Conservation (phyloP, 208 protist genomes). For the Leishmania arabica region DNA sequence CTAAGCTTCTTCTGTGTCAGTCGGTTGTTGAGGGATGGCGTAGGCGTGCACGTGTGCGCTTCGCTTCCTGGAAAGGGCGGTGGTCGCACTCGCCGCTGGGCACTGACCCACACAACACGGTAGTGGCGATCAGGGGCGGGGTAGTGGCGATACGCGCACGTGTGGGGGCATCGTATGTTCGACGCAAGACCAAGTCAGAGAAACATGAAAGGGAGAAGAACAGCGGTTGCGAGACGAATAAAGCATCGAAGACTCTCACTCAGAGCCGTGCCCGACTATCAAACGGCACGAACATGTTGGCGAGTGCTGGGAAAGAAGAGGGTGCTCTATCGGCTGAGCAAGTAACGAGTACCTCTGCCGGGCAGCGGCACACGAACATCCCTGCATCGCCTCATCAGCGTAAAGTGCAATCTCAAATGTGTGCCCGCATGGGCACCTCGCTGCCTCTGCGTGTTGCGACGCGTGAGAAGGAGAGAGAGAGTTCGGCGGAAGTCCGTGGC, state of each 20-base stretch:
- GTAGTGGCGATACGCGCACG: background rate
- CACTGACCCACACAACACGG: background rate
- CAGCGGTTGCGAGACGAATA: background rate
- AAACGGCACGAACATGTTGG: background rate
- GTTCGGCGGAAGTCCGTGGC: background rate
- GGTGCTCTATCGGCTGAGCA: background rate
- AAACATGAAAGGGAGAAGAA: background rate
- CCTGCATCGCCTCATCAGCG: background rate
- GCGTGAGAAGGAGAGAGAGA: background rate
- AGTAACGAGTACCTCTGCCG: background rate
- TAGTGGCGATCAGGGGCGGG: background rate
- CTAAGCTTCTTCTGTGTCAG: background rate
- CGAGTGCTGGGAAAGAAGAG: background rate
- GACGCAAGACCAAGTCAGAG: background rate
- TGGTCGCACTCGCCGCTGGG: background rate
- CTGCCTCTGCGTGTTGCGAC: background rate
- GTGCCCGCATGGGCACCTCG: background rate
- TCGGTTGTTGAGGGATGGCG: background rate
- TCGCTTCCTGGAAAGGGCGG: background rate
- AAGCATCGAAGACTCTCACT: background rate
- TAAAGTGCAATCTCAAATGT: background rate
- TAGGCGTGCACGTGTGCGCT: background rate
- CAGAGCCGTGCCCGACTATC: background rate
- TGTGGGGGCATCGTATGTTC: background rate
- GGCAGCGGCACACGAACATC: background rate